These are phyloP conservation scores for Mychonastes homosphaera DNA, from an alignment of 139 green algal genomes.

Conservation along the genomic window DNA sequence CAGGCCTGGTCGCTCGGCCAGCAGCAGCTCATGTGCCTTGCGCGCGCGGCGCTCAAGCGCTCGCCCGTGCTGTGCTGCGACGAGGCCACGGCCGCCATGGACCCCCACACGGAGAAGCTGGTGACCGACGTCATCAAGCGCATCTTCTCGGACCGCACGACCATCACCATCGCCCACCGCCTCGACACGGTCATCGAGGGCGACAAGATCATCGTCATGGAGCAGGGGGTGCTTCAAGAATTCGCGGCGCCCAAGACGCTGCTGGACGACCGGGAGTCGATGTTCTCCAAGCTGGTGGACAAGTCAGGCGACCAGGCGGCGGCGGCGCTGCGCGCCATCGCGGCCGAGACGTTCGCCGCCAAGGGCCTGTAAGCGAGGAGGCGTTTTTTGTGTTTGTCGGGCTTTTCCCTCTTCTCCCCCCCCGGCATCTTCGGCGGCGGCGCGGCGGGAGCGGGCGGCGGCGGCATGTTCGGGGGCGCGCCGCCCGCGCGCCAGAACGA, in stretches of 20 bases:
- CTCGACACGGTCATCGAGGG: constrained; percentile 67
- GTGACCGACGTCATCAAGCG: constrained; percentile 47
- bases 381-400: no score
- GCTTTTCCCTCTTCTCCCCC: no score
- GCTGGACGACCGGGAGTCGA: constrained; percentile 29
- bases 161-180: constrained; percentile 57
- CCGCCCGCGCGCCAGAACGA: no score
- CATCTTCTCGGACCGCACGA: constrained; percentile 46
- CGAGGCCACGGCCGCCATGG: constrained; percentile 65
- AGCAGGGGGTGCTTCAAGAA: constrained; percentile 50
- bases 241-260: constrained; percentile 28
- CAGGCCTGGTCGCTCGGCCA: constrained; percentile 52
- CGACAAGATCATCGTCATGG: constrained; percentile 55
- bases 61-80: constrained; percentile 56
- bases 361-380: no score
- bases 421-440: no score
- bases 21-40: constrained; percentile 68
- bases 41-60: constrained; percentile 47
- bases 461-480: no score
- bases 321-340: constrained; percentile 37
- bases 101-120: constrained; percentile 56
- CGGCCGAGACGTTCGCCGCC: constrained; percentile 23
- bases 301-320: constrained; percentile 28
- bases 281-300: constrained; percentile 51
- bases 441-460: no score